phyloP scores from a whole-genome alignment of 106 monocot genomes.

The Allium fistulosum region DNA sequence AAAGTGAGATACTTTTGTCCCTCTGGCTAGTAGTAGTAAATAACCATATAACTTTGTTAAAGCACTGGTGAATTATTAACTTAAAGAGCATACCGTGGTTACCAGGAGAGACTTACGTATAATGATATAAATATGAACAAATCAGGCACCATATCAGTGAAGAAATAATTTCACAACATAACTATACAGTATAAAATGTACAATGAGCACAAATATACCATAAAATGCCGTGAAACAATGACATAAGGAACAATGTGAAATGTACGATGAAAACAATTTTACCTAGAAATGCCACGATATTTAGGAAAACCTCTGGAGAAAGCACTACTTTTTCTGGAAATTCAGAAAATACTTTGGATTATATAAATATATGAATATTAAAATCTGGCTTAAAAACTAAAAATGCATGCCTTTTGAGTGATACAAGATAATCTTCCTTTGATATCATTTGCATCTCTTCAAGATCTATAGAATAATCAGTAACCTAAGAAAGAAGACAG shows the following conservation, averaged over 20 bases:
- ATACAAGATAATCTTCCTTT: constrained; percentile 94
- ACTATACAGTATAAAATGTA: too few species aligned
- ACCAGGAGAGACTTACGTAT: too few species aligned
- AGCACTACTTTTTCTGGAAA: constrained; percentile 92
- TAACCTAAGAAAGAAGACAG: constrained; percentile 41
- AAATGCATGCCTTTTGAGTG: constrained; percentile 82
- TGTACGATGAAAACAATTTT: not conserved
- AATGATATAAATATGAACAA: too few species aligned
- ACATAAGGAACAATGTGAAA: not conserved
- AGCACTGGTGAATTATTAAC: too few species aligned
- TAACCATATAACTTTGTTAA: not conserved
- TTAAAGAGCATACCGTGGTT: too few species aligned
- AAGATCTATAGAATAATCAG: constrained; percentile 93
- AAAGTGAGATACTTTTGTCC: too few species aligned
- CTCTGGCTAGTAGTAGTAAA: not conserved
- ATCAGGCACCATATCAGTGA: too few species aligned
- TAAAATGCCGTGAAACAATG: too few species aligned
- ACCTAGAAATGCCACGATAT: constrained; percentile 75
- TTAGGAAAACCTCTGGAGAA: constrained; percentile 95
- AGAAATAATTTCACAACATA: too few species aligned
- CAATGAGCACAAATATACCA: not conserved
- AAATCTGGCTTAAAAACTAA: not conserved
- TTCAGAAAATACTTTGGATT: not conserved
- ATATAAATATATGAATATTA: too few species aligned
- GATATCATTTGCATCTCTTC: constrained; percentile 97